Conservation (phyloP, 1,139 yeast genomes). For the Candida glucosophila region DNA sequence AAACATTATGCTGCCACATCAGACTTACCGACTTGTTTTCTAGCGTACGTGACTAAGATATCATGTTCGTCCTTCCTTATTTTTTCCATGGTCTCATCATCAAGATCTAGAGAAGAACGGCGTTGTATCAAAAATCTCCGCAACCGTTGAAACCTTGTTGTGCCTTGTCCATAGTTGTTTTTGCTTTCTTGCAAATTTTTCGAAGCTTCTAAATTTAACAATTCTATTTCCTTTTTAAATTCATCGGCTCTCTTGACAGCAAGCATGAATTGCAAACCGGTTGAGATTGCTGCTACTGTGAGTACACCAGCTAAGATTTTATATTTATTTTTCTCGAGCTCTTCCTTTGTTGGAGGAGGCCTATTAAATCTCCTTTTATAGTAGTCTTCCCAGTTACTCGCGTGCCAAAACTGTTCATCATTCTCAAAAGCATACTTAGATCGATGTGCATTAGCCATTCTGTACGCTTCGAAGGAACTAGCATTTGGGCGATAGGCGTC, state of each 20-base stretch:
- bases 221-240: slow-evolving; percentile 17
- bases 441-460: slow-evolving; percentile 34
- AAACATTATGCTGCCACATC: no score
- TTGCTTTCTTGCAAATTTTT: slow-evolving; percentile 41
- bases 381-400: slow-evolving; percentile 70
- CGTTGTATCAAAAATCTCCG: slow-evolving; percentile 56
- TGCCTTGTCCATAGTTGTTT: slow-evolving; percentile 42
- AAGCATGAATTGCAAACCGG: slow-evolving; percentile 36
- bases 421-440: slow-evolving; percentile 20
- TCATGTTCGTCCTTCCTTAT: slow-evolving; percentile 19
- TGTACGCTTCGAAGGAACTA: slow-evolving; percentile 33
- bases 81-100: slow-evolving; percentile 10
- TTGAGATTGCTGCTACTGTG: slow-evolving; percentile 30
- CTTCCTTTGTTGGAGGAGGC: slow-evolving; percentile 34
- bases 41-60: slow-evolving; percentile 26
- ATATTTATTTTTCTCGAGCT: slow-evolving; percentile 35
- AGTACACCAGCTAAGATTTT: slow-evolving; percentile 36
- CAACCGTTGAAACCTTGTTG: slow-evolving; percentile 27
- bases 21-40: slow-evolving; percentile 15
- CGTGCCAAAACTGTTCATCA: slow-evolving; percentile 50
- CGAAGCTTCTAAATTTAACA: slow-evolving; percentile 38
- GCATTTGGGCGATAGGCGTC: slow-evolving; percentile 23
- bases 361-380: slow-evolving; percentile 32
- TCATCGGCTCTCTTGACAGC: slow-evolving; percentile 31
- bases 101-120: slow-evolving; percentile 24